Evolutionary conservation across 179 eudicot genomes (phyloP), one percentile per base, ranked within the genome.

Genomic region (Amaranthus tricolor): DNA sequence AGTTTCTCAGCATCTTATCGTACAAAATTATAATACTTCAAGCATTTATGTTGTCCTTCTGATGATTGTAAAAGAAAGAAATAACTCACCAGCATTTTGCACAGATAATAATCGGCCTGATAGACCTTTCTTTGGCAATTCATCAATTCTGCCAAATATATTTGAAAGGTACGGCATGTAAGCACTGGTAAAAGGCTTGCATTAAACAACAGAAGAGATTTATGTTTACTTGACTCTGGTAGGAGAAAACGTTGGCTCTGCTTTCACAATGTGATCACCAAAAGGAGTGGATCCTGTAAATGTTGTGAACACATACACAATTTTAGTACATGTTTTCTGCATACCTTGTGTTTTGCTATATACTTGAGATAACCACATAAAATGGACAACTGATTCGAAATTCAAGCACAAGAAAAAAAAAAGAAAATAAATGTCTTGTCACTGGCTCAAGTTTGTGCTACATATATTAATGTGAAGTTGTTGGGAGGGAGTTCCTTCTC

Each of bases 201-300:
- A 63, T 54, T 63, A 62, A 52, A 77, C 50, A 68, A 72, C 40
- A 19, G 55, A 58, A 55, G 67, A 59, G 67, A 40, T 21, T 70
- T 21, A 24, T 49, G 51, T 72, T 71, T 87, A 87, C 93, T 85
- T 89, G 83, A 87, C 79, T 80, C 85, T 84, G 64, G 90, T 76
- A 53, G 93, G 88, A 51, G 90, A 80, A 83, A 84, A 89, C 58
- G 81, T 78, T 61, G 90, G 80, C 82, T 87, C 90, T 55, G 76
- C 81, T 75, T 89, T 87, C 66, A 84, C 77, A 48, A 71, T 70
- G 74, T 82, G 83, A 66, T 87, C 93, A 61, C 86, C 87, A 75
- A 78, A 81, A 47, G 74, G 66, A 76, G 81, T 70, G 60, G 80
- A 67, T 63, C 85, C 88, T 85, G 85, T 60, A 63, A 72, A 43